phyloP scores from a whole-genome alignment of 2,329 filamentous ascomycete genomes.

The Penicillium sp. region DNA sequence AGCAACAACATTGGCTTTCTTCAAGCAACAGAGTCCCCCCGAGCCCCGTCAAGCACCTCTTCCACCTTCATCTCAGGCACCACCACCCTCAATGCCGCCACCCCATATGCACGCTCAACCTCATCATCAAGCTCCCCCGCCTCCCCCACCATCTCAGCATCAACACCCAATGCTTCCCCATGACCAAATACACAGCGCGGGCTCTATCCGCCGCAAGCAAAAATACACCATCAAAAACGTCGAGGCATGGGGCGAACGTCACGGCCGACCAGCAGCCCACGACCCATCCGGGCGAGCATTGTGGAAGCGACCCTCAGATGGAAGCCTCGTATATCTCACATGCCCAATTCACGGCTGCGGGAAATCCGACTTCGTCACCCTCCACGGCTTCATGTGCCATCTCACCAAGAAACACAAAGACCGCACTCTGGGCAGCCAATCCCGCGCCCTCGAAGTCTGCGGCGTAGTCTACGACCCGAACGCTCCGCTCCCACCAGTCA shows the following conservation, averaged over 20 bases:
- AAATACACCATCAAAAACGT: constrained; percentile 45
- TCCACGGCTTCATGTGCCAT: constrained; percentile 45
- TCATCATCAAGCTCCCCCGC: constrained; percentile 17
- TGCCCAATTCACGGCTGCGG: constrained; percentile 40
- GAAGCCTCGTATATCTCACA: constrained; percentile 39
- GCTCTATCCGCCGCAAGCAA: constrained; percentile 39
- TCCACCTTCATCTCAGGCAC: constrained; percentile 27
- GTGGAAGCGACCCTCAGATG: constrained; percentile 43
- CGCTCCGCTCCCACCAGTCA: constrained; percentile 36
- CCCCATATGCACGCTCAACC: constrained; percentile 24
- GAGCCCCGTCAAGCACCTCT: constrained; percentile 35
- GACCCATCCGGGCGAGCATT: constrained; percentile 39
- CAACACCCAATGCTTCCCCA: constrained; percentile 24
- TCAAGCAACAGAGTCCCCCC: constrained; percentile 43
- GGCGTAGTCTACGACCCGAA: constrained; percentile 40
- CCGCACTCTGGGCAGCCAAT: constrained; percentile 41
- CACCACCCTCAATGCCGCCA: constrained; percentile 20
- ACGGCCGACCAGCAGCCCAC: constrained; percentile 42
- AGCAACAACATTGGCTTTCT: constrained; percentile 41
- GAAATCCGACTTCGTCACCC: constrained; percentile 42
- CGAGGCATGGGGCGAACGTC: constrained; percentile 43
- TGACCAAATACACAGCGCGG: constrained; percentile 26
- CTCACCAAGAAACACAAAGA: constrained; percentile 45
- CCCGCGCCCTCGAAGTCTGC: constrained; percentile 40
- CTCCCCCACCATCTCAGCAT: constrained; percentile 8